Evolutionary conservation across 805 yeast species (phyloP), one percentile per base, ranked within the genome.

Genomic region (Hagleromyces aurorensis): DNA sequence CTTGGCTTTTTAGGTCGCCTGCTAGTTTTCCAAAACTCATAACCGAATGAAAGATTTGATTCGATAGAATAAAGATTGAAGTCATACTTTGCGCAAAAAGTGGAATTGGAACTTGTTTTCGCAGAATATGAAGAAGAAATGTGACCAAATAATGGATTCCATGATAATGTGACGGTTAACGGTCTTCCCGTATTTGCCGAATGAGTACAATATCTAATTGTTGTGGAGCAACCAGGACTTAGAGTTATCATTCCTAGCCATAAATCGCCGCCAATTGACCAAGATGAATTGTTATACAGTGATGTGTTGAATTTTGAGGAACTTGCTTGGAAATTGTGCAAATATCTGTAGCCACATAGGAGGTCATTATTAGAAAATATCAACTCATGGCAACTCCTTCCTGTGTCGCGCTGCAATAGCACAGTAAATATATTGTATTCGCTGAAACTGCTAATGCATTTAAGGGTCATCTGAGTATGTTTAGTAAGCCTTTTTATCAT

Each of bases 31-130:
- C 89, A 84, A 13, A 87, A 53, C 45, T 87, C 96, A 44, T 83
- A 75, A 3, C 98, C 98, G 16, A 91, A 56, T 0, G 89, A 75
- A 27, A 91, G 59, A 50, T 89, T 83, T 30, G 94, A 81, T 41
- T 83, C 81, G 47, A 89, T 87, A 0, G 97, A 89, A 50, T 83
- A 89, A 30, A 85, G 60, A 50, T 91, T 91, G 56, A 91, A 89
- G 48, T 84, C 94, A 48, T 85, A 87, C 34, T 79, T 70, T 4
- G 94, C 81, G 26, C 86, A 74, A 32, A 89, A 77, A 0, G 94
- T 78, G 1, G 89, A 73, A 17, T 72, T 69, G 3, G 75, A 67
- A 4, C 83, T 73, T 0, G 96, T 82, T 46, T 78, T 77, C 19
- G 86, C 84, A 1, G 95, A 74, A 51, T 87, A 91, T 0, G 94